A percentile compares a stretch with the other conserved stretches of the same genome.
Conservation (phyloP, 805 yeast genomes). For the Yarrowia sp. region DNA sequence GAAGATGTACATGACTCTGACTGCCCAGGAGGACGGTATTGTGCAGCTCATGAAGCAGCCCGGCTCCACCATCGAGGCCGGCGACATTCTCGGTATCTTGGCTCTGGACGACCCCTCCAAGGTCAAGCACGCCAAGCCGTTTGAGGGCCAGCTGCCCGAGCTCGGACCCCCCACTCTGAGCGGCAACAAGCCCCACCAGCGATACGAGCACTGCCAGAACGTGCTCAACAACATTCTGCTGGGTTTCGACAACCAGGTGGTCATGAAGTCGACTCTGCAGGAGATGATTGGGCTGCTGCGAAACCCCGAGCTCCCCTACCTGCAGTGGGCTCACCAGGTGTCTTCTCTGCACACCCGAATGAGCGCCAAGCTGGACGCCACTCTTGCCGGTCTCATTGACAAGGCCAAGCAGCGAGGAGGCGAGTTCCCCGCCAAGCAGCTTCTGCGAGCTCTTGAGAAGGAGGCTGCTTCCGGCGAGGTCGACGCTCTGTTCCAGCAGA, state of each 20-base stretch:
- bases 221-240: slow-evolving; percentile 79
- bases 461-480: slow-evolving; percentile 60
- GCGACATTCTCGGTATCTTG: slow-evolving; percentile 94
- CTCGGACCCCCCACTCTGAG: slow-evolving; percentile 80
- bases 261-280: slow-evolving; percentile 82
- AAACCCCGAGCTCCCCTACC: slow-evolving; percentile 84
- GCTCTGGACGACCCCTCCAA: slow-evolving; percentile 96
- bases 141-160: slow-evolving; percentile 90
- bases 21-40: slow-evolving; percentile 91
- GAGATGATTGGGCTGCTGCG: slow-evolving; percentile 74
- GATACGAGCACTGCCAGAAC: slow-evolving; percentile 63
- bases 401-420: slow-evolving; percentile 69
- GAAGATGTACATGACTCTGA: slow-evolving; percentile 99
- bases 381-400: slow-evolving; percentile 68
- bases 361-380: slow-evolving; percentile 76
- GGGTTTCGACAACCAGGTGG: slow-evolving; percentile 96
- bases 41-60: slow-evolving; percentile 96
- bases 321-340: slow-evolving; percentile 85
- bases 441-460: slow-evolving; percentile 74
- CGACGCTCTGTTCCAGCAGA: slow-evolving; percentile 58
- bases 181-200: slow-evolving; percentile 86
- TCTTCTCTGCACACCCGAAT: slow-evolving; percentile 93
- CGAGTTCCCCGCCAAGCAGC: slow-evolving; percentile 92
- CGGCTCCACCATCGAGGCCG: slow-evolving; percentile 95
- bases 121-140: slow-evolving; percentile 96